These are phyloP conservation scores for Paramecium caudatum DNA, from an alignment of 73 alveolate species.

Conservation along the genomic window DNA sequence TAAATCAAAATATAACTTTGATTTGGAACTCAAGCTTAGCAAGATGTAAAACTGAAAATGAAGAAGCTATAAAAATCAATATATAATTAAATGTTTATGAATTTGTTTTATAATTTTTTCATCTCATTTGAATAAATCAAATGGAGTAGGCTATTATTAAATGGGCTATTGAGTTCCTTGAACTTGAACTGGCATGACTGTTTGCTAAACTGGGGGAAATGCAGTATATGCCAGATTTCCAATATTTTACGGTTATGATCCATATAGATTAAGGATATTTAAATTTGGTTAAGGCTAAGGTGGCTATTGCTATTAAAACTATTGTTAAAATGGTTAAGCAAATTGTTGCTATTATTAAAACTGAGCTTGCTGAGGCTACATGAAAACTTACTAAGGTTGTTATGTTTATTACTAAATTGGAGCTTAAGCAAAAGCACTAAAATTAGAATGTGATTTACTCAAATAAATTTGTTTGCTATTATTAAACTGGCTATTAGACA, in stretches of 20 bases:
- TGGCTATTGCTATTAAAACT: background rate
- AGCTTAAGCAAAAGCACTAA: too few species aligned
- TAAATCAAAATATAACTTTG: too few species aligned
- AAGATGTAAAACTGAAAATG: too few species aligned
- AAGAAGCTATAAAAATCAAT: too few species aligned
- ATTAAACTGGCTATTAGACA: background rate
- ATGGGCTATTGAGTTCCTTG: too few species aligned
- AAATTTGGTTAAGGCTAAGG: conserved; percentile 2
- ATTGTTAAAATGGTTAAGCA: background rate
- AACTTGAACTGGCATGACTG: background rate
- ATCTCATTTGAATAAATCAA: conserved; percentile 63
- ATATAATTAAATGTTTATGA: too few species aligned
- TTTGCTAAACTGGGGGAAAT: conserved; percentile 34
- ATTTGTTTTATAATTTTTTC: too few species aligned
- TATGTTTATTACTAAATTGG: too few species aligned
- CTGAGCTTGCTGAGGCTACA: background rate
- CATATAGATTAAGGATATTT: conserved; percentile 54
- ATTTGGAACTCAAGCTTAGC: too few species aligned
- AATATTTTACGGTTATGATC: background rate
- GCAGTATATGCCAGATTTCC: conserved; percentile 42
- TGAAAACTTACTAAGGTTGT: too few species aligned
- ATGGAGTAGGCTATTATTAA: conserved; percentile 65
- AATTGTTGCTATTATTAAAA: background rate
- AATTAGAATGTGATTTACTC: background rate
- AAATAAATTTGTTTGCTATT: background rate